Base-by-base conservation (phyloP, 768 basidiomycete genomes). In the Agaricus sinodeliciosus region DNA sequence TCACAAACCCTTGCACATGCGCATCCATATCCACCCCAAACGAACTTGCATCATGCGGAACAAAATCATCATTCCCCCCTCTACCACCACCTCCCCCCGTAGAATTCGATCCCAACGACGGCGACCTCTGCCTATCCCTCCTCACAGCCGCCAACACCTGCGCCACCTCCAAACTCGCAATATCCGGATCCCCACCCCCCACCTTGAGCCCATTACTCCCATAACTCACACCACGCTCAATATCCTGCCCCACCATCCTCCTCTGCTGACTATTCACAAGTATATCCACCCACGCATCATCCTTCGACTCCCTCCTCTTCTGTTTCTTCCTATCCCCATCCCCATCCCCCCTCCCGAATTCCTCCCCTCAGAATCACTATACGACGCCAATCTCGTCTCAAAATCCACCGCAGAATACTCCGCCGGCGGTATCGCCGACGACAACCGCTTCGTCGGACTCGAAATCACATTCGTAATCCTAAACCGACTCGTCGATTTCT, bases 261-360 rank as follows among this genome's bases (percentile, higher is more conserved):
- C 82, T 68, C 34, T 59, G 65, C 57, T 77, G 78, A 43, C 65
- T 78, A 41, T 81, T 82, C 2, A 92, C 88, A 9, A 91, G 68
- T 39, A 92, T 92, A 67, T 92, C 90, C 39, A 92, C 88, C 89
- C 90, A 91, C 3, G 88, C 87, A 61, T 92, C 90, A 47, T 87
- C 84, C 58, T 67, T 67, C 61, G 70, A 68, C 69, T 75, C 72
- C 35, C 76, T 67, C 45, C 75, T 74, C 65, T 61, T 72, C 70
- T 70, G 72, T 56, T 69, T 70, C 37, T n/a, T 26, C 42, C 12
- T 43, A 13, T 43, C 25, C 16, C 12, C 42, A 1, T 31, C 31
- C 16, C 18, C 25, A 16, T 26, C 16, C 42, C 42, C 19, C 11
- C 19, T 43, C 19, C 19, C 5, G 42, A 43, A 26, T 43, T 43